Conservation (phyloP, 495 filamentous ascomycete genomes). For the Haplographium delicatum region DNA sequence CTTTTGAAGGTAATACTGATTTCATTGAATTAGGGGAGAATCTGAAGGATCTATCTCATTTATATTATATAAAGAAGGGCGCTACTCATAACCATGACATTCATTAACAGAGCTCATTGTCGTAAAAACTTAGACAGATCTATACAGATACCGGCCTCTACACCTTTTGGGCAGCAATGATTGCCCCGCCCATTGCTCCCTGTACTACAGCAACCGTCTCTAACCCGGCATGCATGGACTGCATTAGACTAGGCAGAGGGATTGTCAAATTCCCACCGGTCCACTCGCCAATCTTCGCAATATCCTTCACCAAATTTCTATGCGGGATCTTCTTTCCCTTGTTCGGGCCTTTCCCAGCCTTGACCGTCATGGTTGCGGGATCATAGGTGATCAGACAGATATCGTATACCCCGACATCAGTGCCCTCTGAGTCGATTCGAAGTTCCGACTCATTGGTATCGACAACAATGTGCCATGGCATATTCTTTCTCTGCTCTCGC, state of each 20-base stretch:
- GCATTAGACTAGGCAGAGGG: constrained; percentile 15
- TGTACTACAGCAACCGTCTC: constrained; percentile 19
- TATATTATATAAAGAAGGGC: too few species aligned
- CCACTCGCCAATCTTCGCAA: constrained; percentile 21
- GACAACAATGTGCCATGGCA: constrained; percentile 16
- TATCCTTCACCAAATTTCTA: constrained; percentile 13
- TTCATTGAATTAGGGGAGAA: too few species aligned
- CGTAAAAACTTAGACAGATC: too few species aligned
- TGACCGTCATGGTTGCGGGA: constrained; percentile 11
- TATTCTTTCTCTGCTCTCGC: neutral
- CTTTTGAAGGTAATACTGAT: too few species aligned
- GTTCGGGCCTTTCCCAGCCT: constrained; percentile 22
- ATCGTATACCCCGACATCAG: constrained; percentile 11
- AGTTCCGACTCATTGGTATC: constrained; percentile 20
- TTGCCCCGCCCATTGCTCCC: constrained; percentile 13
- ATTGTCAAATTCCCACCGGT: constrained; percentile 17
- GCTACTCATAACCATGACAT: too few species aligned
- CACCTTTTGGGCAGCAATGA: constrained; percentile 18
- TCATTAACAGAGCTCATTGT: too few species aligned
- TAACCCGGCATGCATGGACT: neutral
- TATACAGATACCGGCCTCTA: too few species aligned
- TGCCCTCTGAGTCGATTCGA: constrained; percentile 15
- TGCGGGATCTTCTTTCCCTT: constrained; percentile 23
- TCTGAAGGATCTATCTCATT: too few species aligned
- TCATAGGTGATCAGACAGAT: constrained; percentile 14